phyloP scores from a whole-genome alignment of 768 basidiomycete species.

The Suillus tomentosus region DNA sequence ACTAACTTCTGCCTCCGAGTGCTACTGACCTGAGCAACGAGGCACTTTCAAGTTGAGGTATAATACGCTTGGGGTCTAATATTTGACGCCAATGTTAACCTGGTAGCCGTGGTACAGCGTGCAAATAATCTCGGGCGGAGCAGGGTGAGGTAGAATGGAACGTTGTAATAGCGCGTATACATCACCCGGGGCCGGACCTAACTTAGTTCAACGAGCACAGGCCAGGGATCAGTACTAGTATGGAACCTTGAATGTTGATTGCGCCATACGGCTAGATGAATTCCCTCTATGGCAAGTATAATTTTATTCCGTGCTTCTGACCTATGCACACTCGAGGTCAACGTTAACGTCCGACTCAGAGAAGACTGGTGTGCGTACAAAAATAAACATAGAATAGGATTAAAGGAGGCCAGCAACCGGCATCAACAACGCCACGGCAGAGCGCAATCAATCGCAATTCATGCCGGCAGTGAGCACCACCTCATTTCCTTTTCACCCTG shows the following conservation, averaged over 20 bases:
- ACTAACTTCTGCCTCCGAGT: background rate
- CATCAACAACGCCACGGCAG: background rate
- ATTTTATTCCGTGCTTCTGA: background rate
- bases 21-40: background rate
- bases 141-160: background rate
- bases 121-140: background rate
- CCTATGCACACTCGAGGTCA: background rate
- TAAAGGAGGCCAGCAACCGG: background rate
- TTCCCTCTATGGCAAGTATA: background rate
- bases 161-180: background rate
- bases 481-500: background rate
- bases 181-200: background rate
- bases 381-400: background rate
- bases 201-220: background rate
- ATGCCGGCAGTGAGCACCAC: background rate
- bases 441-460: background rate
- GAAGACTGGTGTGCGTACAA: background rate
- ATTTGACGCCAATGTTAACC: background rate
- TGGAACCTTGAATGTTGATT: background rate
- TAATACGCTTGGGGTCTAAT: background rate
- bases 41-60: background rate
- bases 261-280: background rate
- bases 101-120: background rate
- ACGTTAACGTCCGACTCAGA: background rate
- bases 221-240: background rate